Conservation (phyloP, 1,284 basidiomycete genomes). For the Sanguinoderma infundibulare region DNA sequence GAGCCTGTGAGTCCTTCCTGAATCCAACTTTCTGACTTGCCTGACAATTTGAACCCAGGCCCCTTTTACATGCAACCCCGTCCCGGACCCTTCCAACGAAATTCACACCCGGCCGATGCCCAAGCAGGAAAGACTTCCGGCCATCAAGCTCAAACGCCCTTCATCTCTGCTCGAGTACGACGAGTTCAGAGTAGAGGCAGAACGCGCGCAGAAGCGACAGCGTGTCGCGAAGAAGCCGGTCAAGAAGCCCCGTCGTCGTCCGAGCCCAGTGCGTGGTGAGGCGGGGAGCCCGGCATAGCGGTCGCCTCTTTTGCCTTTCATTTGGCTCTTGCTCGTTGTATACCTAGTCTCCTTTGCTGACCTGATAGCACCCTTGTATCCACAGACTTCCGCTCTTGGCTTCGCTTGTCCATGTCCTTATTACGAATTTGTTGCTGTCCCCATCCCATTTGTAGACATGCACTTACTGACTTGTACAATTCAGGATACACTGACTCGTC, state of each 20-base stretch:
- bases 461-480: background rate
- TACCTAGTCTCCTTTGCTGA: too few species aligned
- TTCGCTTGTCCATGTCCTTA: background rate
- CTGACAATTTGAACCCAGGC: slow-evolving; percentile 30
- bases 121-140: slow-evolving; percentile 12
- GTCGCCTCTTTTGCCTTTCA: background rate
- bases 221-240: slow-evolving; percentile 8
- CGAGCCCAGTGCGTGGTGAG: too few species aligned
- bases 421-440: background rate
- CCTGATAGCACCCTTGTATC: background rate
- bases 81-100: background rate
- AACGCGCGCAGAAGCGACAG: slow-evolving; percentile 12
- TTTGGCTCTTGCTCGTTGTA: background rate
- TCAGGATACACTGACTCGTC: background rate
- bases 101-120: background rate
- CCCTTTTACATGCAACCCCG: background rate
- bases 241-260: background rate
- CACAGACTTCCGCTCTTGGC: background rate
- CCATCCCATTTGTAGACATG: background rate
- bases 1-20: slow-evolving; percentile 17
- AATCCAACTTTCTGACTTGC: slow-evolving; percentile 30
- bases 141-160: slow-evolving; percentile 8
- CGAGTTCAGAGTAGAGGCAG: slow-evolving; percentile 5
- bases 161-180: slow-evolving; percentile 4
- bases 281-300: background rate